Base-by-base conservation (phyloP, 768 basidiomycete genomes). In the Phlebiopsis gigantea region DNA sequence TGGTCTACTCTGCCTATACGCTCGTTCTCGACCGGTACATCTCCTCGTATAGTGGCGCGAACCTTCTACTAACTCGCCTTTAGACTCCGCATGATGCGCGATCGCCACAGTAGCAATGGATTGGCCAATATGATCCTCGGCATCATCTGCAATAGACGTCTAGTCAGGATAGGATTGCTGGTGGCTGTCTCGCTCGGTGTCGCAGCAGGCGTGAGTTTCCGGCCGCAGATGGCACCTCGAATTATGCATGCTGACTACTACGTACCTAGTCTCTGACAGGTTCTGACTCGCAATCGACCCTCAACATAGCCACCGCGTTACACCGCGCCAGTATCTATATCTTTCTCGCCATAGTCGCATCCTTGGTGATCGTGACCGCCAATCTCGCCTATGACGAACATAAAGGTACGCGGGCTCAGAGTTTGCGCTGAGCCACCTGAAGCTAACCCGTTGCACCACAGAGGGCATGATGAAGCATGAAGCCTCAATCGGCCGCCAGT, bases 1-100 rank as follows among this genome's bases (percentile, higher is more conserved):
- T 73, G 41, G 47, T 73, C 7, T 72, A 69, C 50, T 72, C 68
- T 12, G 65, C 70, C 17, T 71, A 73, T 54, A 66, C 60, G 19
- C 65, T 73, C 9, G 70, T 69, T 15, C 53, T 70, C 10, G 70
- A 73, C 46, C 62, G 71, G 71, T 71, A 46, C 39, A 62, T 25
- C 29, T 19, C 12, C 21, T n/a, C 25, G 1, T 57, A 15, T 8
- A 25, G 9, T 1, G 12, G 17, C 26, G 46, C 4, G 46, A 7
- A 12, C 10, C 26, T 6, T 30, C 9, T 19, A 55, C 21, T 30
- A 9, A 30, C 28, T 2, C 7, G 50, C 2, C 17, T 30, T 1
- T 10, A 17, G 30, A 30, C 50, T 30, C 2, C 4, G 51, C 22
- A 39, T 57, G 21, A 9, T 44, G 19, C 51, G 46, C 26, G 31